Evolutionary conservation across 2,329 filamentous ascomycete species (phyloP), one percentile per base, ranked within the genome.

Genomic region (Metarhizium anisopliae): DNA sequence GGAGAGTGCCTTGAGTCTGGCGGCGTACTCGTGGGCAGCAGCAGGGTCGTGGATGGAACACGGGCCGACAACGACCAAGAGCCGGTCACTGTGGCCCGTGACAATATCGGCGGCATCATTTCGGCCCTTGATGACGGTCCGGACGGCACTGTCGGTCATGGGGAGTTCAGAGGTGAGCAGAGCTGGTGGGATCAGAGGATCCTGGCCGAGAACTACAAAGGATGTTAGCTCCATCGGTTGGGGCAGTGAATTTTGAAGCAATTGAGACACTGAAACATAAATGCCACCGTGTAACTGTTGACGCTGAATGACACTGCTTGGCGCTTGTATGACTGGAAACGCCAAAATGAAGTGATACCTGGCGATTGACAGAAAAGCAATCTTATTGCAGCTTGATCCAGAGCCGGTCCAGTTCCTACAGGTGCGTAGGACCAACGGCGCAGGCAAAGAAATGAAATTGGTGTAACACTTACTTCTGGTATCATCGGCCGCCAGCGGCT

Each of bases 1-100:
- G 58, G 91, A 83, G 51, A 96, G 77, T 54, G 79, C 75, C 75
- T 90, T 88, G 51, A 99, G 82, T 56, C 86, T 84, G 59, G 80
- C 75, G 70, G 88, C 90, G 79, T 99, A 99, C 73, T 96, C 91
- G 64, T 95, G 78, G 45, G 94, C 94, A 14, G 85, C 85, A 51
- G 79, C 84, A 8, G 94, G 94, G 74, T 99, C 94, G 77, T 99
- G 94, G 69, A 99, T 93, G 32, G 92, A 96, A 80, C 94, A 99
- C 54, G 94, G 94, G 2, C 94, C 94, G 68, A 95, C 88, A 67
- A 99, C 85, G 66, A 97, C 94, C 59, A 99, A 83, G 38, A 99
- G 87, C 59, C 92, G 89, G 77, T 96, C 90, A 72, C 84, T 86
- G 61, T 83, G 79, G 67, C 87, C 85, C 70, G 89, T 86, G 70